Percentiles rank a stretch among this genome's conserved stretches.
Evolutionary conservation across 805 yeast genomes (phyloP).

Genomic region (Ogataea ganodermae): DNA sequence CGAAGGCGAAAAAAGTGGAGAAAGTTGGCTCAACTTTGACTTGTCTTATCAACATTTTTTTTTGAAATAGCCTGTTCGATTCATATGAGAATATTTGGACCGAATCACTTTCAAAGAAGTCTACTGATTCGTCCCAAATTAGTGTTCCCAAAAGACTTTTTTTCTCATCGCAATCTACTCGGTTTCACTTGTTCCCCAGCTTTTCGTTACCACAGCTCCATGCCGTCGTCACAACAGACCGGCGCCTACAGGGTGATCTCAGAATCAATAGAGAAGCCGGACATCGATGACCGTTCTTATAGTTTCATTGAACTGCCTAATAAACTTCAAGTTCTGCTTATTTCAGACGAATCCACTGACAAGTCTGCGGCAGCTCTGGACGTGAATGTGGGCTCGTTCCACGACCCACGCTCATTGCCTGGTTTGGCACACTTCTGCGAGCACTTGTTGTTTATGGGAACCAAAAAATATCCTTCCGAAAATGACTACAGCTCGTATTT

Average conservation of each 20-base stretch:
- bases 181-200: background rate
- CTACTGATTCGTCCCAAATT: background rate
- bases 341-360: constrained; percentile 69
- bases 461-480: constrained; percentile 72
- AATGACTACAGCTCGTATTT: constrained; percentile 74
- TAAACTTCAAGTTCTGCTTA: constrained; percentile 58
- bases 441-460: constrained; percentile 77
- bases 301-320: constrained; percentile 62
- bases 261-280: constrained; percentile 42
- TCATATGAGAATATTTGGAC: background rate
- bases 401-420: constrained; percentile 62
- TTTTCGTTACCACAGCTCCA: background rate
- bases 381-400: constrained; percentile 75
- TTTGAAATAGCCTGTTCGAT: background rate
- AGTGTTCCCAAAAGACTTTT: too few relatives aligned
- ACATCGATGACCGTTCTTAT: constrained; percentile 75
- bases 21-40: background rate
- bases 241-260: constrained; percentile 18
- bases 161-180: too few relatives aligned
- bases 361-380: constrained; percentile 79
- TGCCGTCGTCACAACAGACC: background rate
- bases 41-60: background rate
- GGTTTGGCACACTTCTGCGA: constrained; percentile 83
- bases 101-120: background rate
- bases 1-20: constrained; percentile 4